Evolutionary conservation across 331 rosid species (phyloP).

Genomic region (Arachis monticola): DNA sequence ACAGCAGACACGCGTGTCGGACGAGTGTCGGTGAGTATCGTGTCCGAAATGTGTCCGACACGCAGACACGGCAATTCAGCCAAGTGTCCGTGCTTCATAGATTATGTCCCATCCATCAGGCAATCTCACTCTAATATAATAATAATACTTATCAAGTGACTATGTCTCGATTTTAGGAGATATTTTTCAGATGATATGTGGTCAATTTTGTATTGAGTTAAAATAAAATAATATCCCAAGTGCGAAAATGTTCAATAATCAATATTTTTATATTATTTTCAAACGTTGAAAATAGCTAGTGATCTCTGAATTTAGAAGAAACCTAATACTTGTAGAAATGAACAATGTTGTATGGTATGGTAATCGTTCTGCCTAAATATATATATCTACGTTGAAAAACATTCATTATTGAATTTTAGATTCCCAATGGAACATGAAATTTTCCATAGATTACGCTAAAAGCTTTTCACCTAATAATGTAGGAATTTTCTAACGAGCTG

Average conservation of each 20-base stretch:
- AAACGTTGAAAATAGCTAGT: neutral
- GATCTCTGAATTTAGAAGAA: neutral
- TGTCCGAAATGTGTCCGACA: no score
- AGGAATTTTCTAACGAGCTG: constrained; percentile 18
- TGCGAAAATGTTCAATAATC: neutral
- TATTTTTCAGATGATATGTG: neutral
- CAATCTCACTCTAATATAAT: neutral
- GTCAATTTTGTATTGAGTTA: neutral
- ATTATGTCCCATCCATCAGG: neutral
- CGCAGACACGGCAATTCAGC: no score
- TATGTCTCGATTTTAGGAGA: neutral
- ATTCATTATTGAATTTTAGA: constrained; percentile 1
- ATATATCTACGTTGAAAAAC: neutral
- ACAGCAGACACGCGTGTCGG: no score
- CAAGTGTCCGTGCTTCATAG: no score
- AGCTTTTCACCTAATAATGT: constrained; percentile 27
- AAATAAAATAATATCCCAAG: neutral
- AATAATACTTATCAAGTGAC: neutral
- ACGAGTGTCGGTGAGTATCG: no score
- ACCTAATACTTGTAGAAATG: constrained; percentile 4
- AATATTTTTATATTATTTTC: neutral
- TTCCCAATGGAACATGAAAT: constrained; percentile 14
- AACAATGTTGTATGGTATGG: neutral
- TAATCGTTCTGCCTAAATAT: neutral
- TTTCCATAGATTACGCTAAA: constrained; percentile 33